Evolutionary conservation across 2,329 filamentous ascomycete genomes (phyloP), one percentile per base, ranked within the genome.

Genomic region (Graphilbum ipis-grandicollis): DNA sequence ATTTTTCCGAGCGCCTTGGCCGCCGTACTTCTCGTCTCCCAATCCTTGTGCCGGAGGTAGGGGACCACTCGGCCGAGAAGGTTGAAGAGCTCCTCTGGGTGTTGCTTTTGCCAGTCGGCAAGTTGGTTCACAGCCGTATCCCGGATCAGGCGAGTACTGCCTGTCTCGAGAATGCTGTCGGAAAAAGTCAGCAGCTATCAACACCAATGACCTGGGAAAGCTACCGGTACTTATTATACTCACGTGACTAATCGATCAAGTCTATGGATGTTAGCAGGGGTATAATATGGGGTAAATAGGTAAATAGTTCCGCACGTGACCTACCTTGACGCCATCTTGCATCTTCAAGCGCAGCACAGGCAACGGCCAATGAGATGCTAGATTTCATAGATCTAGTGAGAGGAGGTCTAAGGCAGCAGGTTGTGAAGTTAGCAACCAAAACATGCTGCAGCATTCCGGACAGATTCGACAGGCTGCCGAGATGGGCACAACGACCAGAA

Each of bases 91-190:
- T 98, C 92, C 59, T 98, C 88, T 0, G 90, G 90, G 50, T 96
- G 90, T 56, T 90, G 82, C 55, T 94, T 96, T 59, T 98, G 92
- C 57, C 93, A 90, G 59, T 98, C 90, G 43, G 86, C 90, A 44
- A 98, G 70, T 60, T 98, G 90, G 52, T 92, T 85, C 43, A 93
- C 90, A 43, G 90, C 92, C 44, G 90, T 98, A 53, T 94, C 93
- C 47, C 92, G 79, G 53, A 98, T 96, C 47, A 98, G 68, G 53
- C 80, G 79, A 42, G 90, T 98, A 60, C 88, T 96, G 49, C 90
- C 90, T 40, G 90, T 96, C 68, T 98, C 90, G 49, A 98, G 76
- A 54, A 98, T 75, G 46, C 86, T 93, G 56, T 12, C 9, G 7
- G 12, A 36, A 22, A 39, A 31, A 25, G 13, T 37, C 15, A 33